Evolutionary conservation across 2,329 filamentous ascomycete genomes (phyloP).

Genomic region (Fusarium duplospermum): DNA sequence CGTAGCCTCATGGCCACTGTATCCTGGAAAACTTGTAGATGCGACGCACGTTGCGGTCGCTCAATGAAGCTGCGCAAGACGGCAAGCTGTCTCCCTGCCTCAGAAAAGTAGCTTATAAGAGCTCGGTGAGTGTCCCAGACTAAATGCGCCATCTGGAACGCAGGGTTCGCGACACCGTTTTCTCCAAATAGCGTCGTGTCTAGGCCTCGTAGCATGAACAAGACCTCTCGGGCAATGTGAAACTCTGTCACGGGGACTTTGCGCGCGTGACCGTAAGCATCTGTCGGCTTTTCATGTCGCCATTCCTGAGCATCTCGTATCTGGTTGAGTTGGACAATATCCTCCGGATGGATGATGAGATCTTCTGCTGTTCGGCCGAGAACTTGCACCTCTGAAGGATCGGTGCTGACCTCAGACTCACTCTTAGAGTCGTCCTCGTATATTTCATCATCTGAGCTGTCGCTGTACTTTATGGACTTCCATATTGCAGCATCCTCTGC

Average conservation of each 20-base stretch:
- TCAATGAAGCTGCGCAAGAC: conserved; percentile 59
- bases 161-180: conserved; percentile 52
- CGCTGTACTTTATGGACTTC: conserved; percentile 75
- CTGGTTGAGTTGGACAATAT: conserved; percentile 46
- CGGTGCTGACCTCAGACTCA: conserved; percentile 47
- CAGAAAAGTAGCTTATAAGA: conserved; percentile 59
- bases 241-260: conserved; percentile 73
- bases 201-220: conserved; percentile 88
- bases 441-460: conserved; percentile 69
- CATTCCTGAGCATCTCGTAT: conserved; percentile 51
- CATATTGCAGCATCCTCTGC: conserved; percentile 75
- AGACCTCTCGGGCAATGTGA: conserved; percentile 78
- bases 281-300: conserved; percentile 49
- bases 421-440: conserved; percentile 52
- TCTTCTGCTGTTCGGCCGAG: conserved; percentile 43
- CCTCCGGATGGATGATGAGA: conserved; percentile 51
- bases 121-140: conserved; percentile 63
- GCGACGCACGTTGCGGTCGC: conserved; percentile 61
- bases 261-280: conserved; percentile 47
- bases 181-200: conserved; percentile 76
- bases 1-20: conserved; percentile 68
- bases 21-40: conserved; percentile 78
- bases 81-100: conserved; percentile 58
- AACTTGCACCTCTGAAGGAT: conserved; percentile 44
- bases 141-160: conserved; percentile 61